Conservation (phyloP, 2,329 filamentous ascomycete species). For the Alternaria infectoria region DNA sequence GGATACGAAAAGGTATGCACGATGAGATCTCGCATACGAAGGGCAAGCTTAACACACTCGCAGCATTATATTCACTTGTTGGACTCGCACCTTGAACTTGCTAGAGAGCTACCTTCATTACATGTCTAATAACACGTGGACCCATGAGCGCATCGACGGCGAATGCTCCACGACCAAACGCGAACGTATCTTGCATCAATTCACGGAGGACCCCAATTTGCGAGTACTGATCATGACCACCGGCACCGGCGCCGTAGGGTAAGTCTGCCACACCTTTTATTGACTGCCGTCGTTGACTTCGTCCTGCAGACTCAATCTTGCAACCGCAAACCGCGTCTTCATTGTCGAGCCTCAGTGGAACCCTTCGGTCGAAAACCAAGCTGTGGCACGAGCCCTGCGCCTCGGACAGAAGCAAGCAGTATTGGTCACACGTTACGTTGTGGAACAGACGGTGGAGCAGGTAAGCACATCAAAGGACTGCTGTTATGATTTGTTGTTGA, state of each 20-base stretch:
- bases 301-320: conserved; percentile 54
- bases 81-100: conserved; percentile 39
- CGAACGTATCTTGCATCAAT: conserved; percentile 49
- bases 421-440: conserved; percentile 55
- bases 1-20: conserved; percentile 35
- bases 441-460: conserved; percentile 45
- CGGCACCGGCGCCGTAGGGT: conserved; percentile 61
- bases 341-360: conserved; percentile 64
- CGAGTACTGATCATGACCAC: conserved; percentile 61
- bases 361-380: conserved; percentile 60
- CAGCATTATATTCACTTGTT: conserved; percentile 43
- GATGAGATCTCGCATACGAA: background rate
- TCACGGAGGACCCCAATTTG: conserved; percentile 32
- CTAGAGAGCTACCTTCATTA: conserved; percentile 20
- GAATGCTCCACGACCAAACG: conserved; percentile 46
- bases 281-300: background rate
- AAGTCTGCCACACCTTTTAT: background rate
- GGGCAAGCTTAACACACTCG: background rate
- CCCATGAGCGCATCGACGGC: conserved; percentile 55
- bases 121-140: background rate
- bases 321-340: conserved; percentile 56
- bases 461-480: conserved; percentile 33
- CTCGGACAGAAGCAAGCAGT: conserved; percentile 56
- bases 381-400: conserved; percentile 57
- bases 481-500: rapidly evolving